These are phyloP conservation scores for Candida coquimbonensis DNA, from an alignment of 805 yeast genomes.

Conservation along the genomic window DNA sequence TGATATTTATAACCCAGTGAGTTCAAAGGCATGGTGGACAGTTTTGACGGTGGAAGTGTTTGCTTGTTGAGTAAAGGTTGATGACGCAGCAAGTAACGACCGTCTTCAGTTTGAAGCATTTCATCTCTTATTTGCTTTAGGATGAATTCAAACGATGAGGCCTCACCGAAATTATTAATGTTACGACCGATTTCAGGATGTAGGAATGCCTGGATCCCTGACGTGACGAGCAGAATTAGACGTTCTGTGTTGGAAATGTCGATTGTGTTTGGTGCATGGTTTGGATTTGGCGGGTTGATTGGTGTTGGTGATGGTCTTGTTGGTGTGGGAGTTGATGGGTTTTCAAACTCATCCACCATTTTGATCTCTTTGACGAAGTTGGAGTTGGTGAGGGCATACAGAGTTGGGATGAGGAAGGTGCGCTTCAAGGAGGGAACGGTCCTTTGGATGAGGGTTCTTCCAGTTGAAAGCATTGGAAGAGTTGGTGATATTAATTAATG, in stretches of 20 bases:
- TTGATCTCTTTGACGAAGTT: slow-evolving; percentile 36
- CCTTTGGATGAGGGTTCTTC: background rate
- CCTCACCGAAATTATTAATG: slow-evolving; percentile 83
- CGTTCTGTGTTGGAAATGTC: slow-evolving; percentile 64
- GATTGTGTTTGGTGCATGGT: slow-evolving; percentile 61
- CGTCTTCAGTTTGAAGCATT: slow-evolving; percentile 72
- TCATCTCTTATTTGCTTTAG: slow-evolving; percentile 53
- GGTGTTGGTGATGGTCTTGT: slow-evolving; percentile 1
- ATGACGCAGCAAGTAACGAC: slow-evolving; percentile 71
- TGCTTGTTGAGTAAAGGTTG: slow-evolving; percentile 78
- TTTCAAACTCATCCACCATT: slow-evolving; percentile 55
- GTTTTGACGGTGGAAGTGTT: slow-evolving; percentile 54
- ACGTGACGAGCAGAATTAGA: slow-evolving; percentile 54
- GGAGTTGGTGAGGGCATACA: slow-evolving; percentile 18
- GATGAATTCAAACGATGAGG: slow-evolving; percentile 71
- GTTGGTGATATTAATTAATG: background rate
- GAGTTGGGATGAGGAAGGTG: slow-evolving; percentile 10
- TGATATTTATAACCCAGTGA: slow-evolving; percentile 79
- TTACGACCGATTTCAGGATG: slow-evolving; percentile 73
- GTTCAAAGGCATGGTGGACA: slow-evolving; percentile 54
- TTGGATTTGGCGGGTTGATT: slow-evolving; percentile 10
- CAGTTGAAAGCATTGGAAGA: background rate
- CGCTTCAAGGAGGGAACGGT: slow-evolving; percentile 17
- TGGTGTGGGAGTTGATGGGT: background rate
- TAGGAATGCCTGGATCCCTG: slow-evolving; percentile 69